Evolutionary conservation across 352 stramenopile species (phyloP), one percentile per base, ranked within the genome.

Genomic region (Phytophthora podocarpi): DNA sequence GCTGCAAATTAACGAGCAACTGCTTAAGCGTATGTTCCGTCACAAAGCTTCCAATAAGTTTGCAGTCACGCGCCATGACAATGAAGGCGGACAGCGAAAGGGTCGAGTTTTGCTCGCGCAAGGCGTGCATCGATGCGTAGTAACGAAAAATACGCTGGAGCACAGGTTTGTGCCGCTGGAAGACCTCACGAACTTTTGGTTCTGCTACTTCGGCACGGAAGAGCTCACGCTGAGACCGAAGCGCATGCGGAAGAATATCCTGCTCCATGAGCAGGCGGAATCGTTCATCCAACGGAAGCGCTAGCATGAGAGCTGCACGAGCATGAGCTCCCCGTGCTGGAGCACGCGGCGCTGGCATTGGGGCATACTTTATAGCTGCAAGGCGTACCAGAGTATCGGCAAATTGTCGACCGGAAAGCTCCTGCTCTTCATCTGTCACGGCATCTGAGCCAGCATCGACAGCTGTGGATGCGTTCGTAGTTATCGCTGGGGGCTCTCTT

Each of bases 61-160:
- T 94, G 64, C 83, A 94, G 53, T 93, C 85, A 21, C 81, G 77
- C 1, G 78, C 76, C 41, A 93, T 74, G 28, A 90, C 69, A 16
- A 72, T 52, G 16, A 94, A 83, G 26, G 87, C 76, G 24, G 74
- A 64, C 27, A 91, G 57, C 3, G 72, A 69, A 27, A 94, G 75
- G n/a, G 85, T 91, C 32, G 82, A 91, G 52, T 90, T 82, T 48
- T 87, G 74, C 67, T 91, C 81, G 24, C 81, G 85, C 27, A 89
- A 62, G 13, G 75, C 71, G 45, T 92, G 76, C 82, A 94, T 91
- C 15, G 78, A 88, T 24, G 83, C 72, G 57, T 92, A 94, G 59
- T 94, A 94, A 7, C 81, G 79, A 43, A 94, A 94, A 24, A 91
- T 64, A n/a, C 74, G 68, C 54, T 92, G 85, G 16, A 94, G 76